phyloP scores from a whole-genome alignment of 768 basidiomycete species.

The Ephemerocybe angulata region DNA sequence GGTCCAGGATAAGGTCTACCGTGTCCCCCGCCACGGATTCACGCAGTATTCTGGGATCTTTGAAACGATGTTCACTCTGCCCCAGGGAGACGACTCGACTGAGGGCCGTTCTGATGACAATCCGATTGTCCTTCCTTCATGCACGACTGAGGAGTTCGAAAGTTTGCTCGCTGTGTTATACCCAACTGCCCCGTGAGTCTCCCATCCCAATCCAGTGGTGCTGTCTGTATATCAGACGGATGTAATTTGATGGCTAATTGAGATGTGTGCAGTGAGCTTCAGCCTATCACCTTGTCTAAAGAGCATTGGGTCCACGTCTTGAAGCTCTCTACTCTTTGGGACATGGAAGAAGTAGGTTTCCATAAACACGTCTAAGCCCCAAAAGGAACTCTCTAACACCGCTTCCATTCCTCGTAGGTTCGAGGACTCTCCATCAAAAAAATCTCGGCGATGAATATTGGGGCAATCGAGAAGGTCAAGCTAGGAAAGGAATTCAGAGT shows the following conservation, averaged over 20 bases:
- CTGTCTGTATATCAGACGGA: not conserved
- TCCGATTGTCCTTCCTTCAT: not conserved
- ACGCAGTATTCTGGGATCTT: not conserved
- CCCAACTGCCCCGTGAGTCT: not conserved
- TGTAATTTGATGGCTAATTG: not conserved
- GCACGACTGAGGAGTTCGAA: not conserved
- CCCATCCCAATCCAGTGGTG: not conserved
- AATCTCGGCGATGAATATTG: not conserved
- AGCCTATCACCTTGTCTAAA: not conserved
- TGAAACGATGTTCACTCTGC: not conserved
- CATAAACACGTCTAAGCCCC: not conserved
- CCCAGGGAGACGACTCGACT: not conserved
- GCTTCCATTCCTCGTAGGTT: not conserved
- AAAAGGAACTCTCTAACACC: not conserved
- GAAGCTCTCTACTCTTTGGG: not conserved
- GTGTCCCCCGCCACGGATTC: not conserved
- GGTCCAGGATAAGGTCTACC: not conserved
- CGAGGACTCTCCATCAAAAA: not conserved
- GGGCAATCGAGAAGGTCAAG: not conserved
- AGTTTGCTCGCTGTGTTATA: not conserved
- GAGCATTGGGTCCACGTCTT: not conserved
- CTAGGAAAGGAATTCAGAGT: not conserved
- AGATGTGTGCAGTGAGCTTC: not conserved
- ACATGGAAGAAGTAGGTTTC: not conserved
- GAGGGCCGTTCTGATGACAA: not conserved